Evolutionary conservation across 2,329 filamentous ascomycete species (phyloP), one percentile per base, ranked within the genome.

Genomic region (Talaromyces funiculosus): DNA sequence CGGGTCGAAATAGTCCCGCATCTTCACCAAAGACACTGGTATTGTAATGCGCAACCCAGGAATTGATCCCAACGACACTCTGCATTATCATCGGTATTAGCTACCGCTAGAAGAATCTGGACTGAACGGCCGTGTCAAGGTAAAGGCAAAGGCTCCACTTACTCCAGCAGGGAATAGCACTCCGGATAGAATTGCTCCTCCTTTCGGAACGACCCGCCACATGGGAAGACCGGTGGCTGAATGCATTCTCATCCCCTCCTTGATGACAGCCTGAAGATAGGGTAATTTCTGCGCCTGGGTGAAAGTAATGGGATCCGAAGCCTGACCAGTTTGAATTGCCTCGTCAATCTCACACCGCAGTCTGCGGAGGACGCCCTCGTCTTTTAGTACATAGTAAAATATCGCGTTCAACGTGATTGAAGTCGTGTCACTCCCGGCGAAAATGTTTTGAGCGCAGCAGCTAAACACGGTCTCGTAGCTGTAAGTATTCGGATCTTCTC

Each of bases 1-100:
- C 63, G 0, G 74, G 76, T 68, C 79, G 65, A 65, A 78, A 68
- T 83, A 81, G 80, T 82, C 81, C 22, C 75, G 68, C 57, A 82
- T 75, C 3, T 79, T 77, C 56, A 78, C 80, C 67, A 82, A 83
- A 45, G 78, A 71, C 35, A 84, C 67, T 4, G 73, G 72, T 12
- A 81, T 78, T 63, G 77, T 74, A 54, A 77, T 75, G 26, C 77
- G 75, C 33, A 83, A 74, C 14, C 78, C 77, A 53, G 18, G 22
- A 35, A 20, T 53, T 53, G 2, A 53, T 26, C 16, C 49, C 29
- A 20, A 53, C 16, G 33, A 35, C 35, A 8, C 26, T 53, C 49
- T 53, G 33, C n/a, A 53, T 20, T 3, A 53, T 18, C 49, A 18
- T 22, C 14, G n/a, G n/a, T n/a, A n/a, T n/a, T n/a, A n/a, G n/a